Conservation (phyloP, 805 yeast species). For the Scheffersomyces coipomensis region DNA sequence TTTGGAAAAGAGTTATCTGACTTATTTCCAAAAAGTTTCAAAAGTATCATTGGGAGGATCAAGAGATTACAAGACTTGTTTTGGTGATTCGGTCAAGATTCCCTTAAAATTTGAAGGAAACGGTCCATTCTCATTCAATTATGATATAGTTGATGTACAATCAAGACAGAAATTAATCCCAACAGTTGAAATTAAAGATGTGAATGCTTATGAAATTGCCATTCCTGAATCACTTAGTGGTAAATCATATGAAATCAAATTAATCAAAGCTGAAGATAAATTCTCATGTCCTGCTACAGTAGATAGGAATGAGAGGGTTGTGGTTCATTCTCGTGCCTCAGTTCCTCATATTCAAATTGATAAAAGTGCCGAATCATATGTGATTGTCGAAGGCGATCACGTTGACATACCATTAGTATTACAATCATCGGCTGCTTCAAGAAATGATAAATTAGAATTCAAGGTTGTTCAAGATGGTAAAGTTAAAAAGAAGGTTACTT, state of each 20-base stretch:
- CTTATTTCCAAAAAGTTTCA: slow-evolving; percentile 73
- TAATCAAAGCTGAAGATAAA: slow-evolving; percentile 70
- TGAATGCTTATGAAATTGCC: slow-evolving; percentile 36
- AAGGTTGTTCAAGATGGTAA: slow-evolving; percentile 14
- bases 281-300: slow-evolving; percentile 76
- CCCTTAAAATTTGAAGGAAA: slow-evolving; percentile 72
- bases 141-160: slow-evolving; percentile 57
- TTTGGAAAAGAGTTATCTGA: slow-evolving; percentile 45
- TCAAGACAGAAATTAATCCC: slow-evolving; percentile 17
- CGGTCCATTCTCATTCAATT: slow-evolving; percentile 71
- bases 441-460: slow-evolving; percentile 32
- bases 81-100: slow-evolving; percentile 29
- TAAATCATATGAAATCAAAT: slow-evolving; percentile 66
- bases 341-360: slow-evolving; percentile 51
- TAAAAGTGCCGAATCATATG: slow-evolving; percentile 16
- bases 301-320: slow-evolving; percentile 51
- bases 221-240: slow-evolving; percentile 62
- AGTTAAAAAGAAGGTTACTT: neutral
- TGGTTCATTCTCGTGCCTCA: slow-evolving; percentile 66
- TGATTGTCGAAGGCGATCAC: slow-evolving; percentile 61
- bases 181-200: slow-evolving; percentile 32
- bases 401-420: slow-evolving; percentile 54
- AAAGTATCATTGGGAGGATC: slow-evolving; percentile 18
- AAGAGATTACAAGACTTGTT: slow-evolving; percentile 24
- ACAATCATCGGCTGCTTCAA: slow-evolving; percentile 28